phyloP scores from a whole-genome alignment of 345 rosid genomes.

The Sisymbrium irio region DNA sequence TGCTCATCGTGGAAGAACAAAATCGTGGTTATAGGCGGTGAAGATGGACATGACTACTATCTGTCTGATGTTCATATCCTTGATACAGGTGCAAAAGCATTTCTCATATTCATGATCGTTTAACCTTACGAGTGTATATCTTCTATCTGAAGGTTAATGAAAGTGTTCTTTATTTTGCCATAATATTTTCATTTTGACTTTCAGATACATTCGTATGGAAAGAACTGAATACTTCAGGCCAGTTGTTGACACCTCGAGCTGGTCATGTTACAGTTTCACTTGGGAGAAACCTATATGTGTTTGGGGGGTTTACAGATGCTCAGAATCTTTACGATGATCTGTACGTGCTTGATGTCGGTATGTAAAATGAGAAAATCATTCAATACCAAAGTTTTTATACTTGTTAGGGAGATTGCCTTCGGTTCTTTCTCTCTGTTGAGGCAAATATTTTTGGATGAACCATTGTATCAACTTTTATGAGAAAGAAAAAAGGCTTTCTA shows the following conservation, averaged over 20 bases:
- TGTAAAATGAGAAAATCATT: conserved; percentile 26
- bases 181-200: conserved; percentile 10
- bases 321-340: conserved; percentile 90
- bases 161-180: not conserved
- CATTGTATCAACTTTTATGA: not conserved
- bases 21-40: conserved; percentile 89
- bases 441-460: conserved; percentile 6
- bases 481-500: not conserved
- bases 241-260: conserved; percentile 87
- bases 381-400: not conserved
- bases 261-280: conserved; percentile 87
- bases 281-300: conserved; percentile 84
- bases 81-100: conserved; percentile 64
- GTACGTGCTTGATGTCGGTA: conserved; percentile 87
- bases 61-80: conserved; percentile 92
- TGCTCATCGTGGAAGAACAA: conserved; percentile 96
- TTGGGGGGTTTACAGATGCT: conserved; percentile 95
- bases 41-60: conserved; percentile 91
- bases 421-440: not conserved
- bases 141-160: not conserved
- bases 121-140: conserved; percentile 14
- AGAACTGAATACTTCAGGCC: conserved; percentile 76
- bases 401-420: not conserved
- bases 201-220: conserved; percentile 88
- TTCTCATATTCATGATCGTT: not conserved